Conservation (phyloP, 345 rosid species). For the Iberis pinnata region DNA sequence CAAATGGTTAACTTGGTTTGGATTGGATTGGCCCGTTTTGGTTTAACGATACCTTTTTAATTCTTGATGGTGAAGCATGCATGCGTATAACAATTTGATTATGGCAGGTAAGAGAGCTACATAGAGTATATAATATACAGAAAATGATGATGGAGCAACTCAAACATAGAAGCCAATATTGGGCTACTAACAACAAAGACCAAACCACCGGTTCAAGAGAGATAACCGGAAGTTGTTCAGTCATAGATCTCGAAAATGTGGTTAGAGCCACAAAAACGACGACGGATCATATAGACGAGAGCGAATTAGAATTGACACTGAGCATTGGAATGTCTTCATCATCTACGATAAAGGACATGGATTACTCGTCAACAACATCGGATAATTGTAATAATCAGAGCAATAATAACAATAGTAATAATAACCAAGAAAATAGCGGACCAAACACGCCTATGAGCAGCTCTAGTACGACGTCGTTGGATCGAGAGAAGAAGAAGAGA, state of each 20-base stretch:
- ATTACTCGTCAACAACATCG: slow-evolving; percentile 28
- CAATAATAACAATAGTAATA: slow-evolving; percentile 12
- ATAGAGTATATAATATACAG: slow-evolving; percentile 62
- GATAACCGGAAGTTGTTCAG: slow-evolving; percentile 46
- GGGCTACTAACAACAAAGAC: slow-evolving; percentile 26
- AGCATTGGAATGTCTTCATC: slow-evolving; percentile 53
- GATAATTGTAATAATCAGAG: slow-evolving; percentile 33
- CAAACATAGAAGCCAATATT: slow-evolving; percentile 38
- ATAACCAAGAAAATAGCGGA: slow-evolving; percentile 37
- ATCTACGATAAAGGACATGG: slow-evolving; percentile 28
- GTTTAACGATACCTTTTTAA: background rate
- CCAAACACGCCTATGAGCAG: slow-evolving; percentile 51
- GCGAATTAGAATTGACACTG: slow-evolving; percentile 57
- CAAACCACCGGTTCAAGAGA: slow-evolving; percentile 36
- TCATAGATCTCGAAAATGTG: slow-evolving; percentile 45
- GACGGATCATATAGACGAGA: slow-evolving; percentile 38
- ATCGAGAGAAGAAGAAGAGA: slow-evolving; percentile 49
- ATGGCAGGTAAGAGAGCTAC: slow-evolving; percentile 80
- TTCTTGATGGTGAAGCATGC: background rate
- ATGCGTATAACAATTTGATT: slow-evolving; percentile 5
- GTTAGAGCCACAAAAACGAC: slow-evolving; percentile 27
- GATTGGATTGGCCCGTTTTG: background rate
- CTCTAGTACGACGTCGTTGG: slow-evolving; percentile 49
- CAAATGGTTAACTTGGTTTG: background rate
- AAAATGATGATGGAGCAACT: slow-evolving; percentile 56